Evolutionary conservation across 2,329 filamentous ascomycete species (phyloP).

Genomic region (Nectriaceae sp.): DNA sequence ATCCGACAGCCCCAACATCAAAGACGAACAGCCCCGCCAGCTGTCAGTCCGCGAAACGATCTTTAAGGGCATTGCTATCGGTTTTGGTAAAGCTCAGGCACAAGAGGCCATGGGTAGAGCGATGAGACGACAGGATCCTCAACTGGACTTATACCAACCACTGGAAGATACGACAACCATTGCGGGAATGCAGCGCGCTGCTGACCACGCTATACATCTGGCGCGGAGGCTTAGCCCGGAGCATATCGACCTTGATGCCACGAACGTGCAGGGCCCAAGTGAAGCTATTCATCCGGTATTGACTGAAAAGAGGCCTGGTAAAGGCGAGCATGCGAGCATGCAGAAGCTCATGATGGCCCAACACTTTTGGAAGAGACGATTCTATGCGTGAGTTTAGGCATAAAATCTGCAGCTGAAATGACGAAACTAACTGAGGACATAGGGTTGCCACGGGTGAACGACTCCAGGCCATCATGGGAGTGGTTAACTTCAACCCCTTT

Average conservation of each 20-base stretch:
- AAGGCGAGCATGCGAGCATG: not conserved
- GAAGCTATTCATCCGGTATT: not conserved
- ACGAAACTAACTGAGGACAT: not conserved
- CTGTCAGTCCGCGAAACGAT: slow-evolving; percentile 19
- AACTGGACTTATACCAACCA: too few species aligned
- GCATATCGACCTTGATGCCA: too few species aligned
- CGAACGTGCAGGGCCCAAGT: not conserved
- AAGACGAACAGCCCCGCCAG: slow-evolving; percentile 11
- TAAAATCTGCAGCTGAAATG: not conserved
- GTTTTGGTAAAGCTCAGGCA: slow-evolving; percentile 13
- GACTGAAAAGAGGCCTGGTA: not conserved
- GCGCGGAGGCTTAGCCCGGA: too few species aligned
- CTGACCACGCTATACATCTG: too few species aligned
- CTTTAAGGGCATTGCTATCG: slow-evolving; percentile 19
- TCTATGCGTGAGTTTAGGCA: not conserved
- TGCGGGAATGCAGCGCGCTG: too few species aligned
- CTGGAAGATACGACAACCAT: too few species aligned
- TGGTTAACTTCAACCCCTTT: slow-evolving; percentile 12
- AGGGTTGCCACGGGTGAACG: slow-evolving; percentile 15
- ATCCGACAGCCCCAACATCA: too few species aligned
- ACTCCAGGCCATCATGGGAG: slow-evolving; percentile 19
- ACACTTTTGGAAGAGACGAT: not conserved
- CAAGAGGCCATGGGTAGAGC: not conserved
- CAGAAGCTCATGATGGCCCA: not conserved
- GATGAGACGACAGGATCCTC: too few species aligned